phyloP scores from a whole-genome alignment of 1,284 basidiomycete species.

The Pseudozyma sp. region DNA sequence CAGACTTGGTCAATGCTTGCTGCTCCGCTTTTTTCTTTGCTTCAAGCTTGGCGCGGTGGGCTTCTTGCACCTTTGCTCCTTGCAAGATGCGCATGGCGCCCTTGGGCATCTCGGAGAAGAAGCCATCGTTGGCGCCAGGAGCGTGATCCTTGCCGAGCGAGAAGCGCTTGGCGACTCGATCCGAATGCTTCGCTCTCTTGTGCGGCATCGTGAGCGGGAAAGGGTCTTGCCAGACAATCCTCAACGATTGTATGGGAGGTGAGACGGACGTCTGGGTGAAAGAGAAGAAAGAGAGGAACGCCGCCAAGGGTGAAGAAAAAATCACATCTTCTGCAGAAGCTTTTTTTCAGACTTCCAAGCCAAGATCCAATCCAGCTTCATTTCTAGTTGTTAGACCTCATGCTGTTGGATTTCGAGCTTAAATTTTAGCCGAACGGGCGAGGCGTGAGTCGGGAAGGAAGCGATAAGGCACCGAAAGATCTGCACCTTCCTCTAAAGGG shows the following conservation, averaged over 20 bases:
- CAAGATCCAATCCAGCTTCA: too few relatives aligned
- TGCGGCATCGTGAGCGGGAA: conserved; percentile 52
- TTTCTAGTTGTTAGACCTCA: too few relatives aligned
- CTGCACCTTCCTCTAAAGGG: conserved; percentile 49
- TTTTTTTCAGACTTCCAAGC: too few relatives aligned
- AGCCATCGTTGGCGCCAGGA: conserved; percentile 36
- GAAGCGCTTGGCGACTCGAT: conserved; percentile 51
- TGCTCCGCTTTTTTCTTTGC: conserved; percentile 34
- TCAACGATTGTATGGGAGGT: conserved; percentile 3
- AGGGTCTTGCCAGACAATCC: not conserved
- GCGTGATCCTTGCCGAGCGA: conserved; percentile 48
- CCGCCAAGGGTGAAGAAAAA: not conserved
- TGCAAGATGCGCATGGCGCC: conserved; percentile 58
- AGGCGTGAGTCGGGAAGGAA: not conserved
- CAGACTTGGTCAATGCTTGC: conserved; percentile 20
- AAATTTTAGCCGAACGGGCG: conserved; percentile 3
- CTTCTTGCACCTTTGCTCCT: conserved; percentile 53
- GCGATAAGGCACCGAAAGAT: conserved; percentile 29
- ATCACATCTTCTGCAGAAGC: not conserved
- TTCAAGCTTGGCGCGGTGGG: conserved; percentile 36
- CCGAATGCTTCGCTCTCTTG: conserved; percentile 60
- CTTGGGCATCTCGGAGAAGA: conserved; percentile 57
- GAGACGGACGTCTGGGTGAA: conserved; percentile 17
- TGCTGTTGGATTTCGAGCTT: not conserved
- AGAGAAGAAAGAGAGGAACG: conserved; percentile 1